Evolutionary conservation across 495 filamentous ascomycete genomes (phyloP), one percentile per base, ranked within the genome.

Genomic region (Thermochaetoides thermophila): DNA sequence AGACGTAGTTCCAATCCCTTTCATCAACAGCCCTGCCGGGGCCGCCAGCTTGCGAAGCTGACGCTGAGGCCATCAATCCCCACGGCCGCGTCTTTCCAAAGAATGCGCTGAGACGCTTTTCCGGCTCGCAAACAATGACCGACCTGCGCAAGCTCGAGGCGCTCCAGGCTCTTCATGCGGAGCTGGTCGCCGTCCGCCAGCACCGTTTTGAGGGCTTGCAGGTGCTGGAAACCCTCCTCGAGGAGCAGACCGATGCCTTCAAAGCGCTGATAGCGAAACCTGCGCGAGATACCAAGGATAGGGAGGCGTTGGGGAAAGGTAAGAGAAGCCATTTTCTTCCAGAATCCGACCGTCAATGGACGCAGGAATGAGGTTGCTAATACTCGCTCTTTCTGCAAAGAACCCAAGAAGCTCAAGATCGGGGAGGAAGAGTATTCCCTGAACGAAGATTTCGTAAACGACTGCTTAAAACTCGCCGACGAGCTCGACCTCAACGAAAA

Each of bases 401-500:
- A 11, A 37, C 28, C 34, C 86, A 83, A 81, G 15, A 78, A 78
- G 45, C 61, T 95, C 35, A 69, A 58, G 12, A 48, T 89, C 37
- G 66, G 69, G 42, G 76, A 76, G 37, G 66, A 68, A 7, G 73
- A 85, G 44, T 95, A 84, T 50, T 45, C 68, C n/a, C 59, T 96
- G 50, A 95, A 92, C 50, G 63, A 76, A 25, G 75, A 87, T 44
- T 96, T 96, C 53, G 69, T 84, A 52, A 74, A 91, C 53, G 68
- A 74, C 34, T 66, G 76, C 21, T 62, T 86, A 12, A 68, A 81
- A 49, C 56, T 96, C 23, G 82, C 86, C 31, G 87, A 96, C 57
- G 76, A 76, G 16, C 64, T 95, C 33, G 71, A 92, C 43, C 64
- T 99, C 17, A 87, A 99, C 56, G 89, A 99, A 54, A 43, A 92